Evolutionary conservation across 768 basidiomycete genomes (phyloP).

Genomic region (Leccinum imitatum): DNA sequence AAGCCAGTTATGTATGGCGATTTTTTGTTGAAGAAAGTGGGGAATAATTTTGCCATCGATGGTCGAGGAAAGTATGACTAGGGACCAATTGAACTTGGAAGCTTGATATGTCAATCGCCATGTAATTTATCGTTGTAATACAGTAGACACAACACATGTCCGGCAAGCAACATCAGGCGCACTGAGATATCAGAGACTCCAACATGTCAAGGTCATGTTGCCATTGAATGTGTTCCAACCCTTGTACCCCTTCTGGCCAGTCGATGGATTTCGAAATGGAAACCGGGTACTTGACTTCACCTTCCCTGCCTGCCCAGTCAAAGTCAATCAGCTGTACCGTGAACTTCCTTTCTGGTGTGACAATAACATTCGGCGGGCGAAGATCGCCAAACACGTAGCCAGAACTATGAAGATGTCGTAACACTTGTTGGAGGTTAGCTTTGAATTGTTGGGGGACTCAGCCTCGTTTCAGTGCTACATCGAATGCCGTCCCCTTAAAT

Average conservation of each 20-base stretch:
- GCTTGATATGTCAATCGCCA: too few relatives aligned
- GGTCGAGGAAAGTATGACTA: slow-evolving; percentile 36
- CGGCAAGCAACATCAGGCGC: too few relatives aligned
- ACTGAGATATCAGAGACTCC: too few relatives aligned
- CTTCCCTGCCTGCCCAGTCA: slow-evolving; percentile 9
- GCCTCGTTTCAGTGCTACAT: not conserved
- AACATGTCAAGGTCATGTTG: too few relatives aligned
- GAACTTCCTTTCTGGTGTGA: slow-evolving; percentile 9
- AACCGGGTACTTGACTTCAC: not conserved
- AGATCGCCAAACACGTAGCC: slow-evolving; percentile 38
- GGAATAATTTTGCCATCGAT: slow-evolving; percentile 60
- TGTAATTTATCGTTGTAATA: too few relatives aligned
- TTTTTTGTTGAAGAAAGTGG: slow-evolving; percentile 72
- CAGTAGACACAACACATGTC: too few relatives aligned
- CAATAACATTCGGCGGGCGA: slow-evolving; percentile 34
- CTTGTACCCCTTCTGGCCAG: slow-evolving; percentile 1
- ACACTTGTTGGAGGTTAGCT: slow-evolving; percentile 19
- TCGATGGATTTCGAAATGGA: not conserved
- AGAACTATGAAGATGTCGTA: slow-evolving; percentile 28
- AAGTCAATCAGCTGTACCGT: slow-evolving; percentile 4
- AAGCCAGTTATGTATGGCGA: slow-evolving; percentile 71
- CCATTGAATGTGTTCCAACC: not conserved
- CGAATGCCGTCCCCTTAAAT: slow-evolving; percentile 21
- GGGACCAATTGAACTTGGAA: too few relatives aligned
- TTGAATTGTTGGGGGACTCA: slow-evolving; percentile 15